Evolutionary conservation across 2,329 filamentous ascomycete genomes (phyloP).

Genomic region (Stylonectria norvegica): DNA sequence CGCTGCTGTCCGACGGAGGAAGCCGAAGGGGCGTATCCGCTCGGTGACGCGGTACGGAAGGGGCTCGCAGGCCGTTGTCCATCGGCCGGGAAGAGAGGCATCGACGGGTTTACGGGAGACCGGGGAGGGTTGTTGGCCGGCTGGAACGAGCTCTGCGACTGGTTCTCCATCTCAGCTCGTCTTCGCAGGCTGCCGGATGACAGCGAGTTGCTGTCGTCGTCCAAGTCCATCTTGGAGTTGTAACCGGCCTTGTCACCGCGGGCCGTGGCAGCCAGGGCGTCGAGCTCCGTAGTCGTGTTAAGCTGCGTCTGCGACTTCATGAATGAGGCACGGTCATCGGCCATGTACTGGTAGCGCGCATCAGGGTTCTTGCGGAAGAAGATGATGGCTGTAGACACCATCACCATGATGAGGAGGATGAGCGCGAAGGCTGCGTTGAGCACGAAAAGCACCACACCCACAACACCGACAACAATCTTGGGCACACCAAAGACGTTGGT

Average conservation of each 20-base stretch:
- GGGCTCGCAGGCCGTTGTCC: conserved; percentile 35
- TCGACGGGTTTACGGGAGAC: conserved; percentile 41
- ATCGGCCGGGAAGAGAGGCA: conserved; percentile 42
- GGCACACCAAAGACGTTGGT: conserved; percentile 83
- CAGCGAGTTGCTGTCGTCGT: conserved; percentile 42
- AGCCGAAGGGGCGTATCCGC: conserved; percentile 31
- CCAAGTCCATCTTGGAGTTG: conserved; percentile 43
- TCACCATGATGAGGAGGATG: conserved; percentile 76
- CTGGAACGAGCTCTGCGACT: conserved; percentile 33
- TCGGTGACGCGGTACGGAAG: conserved; percentile 35
- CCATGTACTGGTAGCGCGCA: conserved; percentile 92
- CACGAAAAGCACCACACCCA: conserved; percentile 87
- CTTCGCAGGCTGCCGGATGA: conserved; percentile 38
- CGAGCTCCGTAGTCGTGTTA: conserved; percentile 74
- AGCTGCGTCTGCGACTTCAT: conserved; percentile 93
- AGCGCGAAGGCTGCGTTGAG: conserved; percentile 81
- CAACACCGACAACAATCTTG: conserved; percentile 76
- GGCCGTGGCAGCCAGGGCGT: conserved; percentile 84
- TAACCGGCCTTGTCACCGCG: conserved; percentile 70
- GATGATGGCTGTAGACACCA: conserved; percentile 59
- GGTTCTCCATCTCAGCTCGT: conserved; percentile 31
- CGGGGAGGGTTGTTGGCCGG: conserved; percentile 29
- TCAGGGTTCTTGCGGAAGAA: conserved; percentile 93
- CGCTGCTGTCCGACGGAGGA: conserved; percentile 31
- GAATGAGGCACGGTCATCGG: conserved; percentile 91